A percentile compares a stretch with the other conserved stretches of the same genome.
These are phyloP conservation scores for Ascocoryne sarcoides DNA, from an alignment of 2,329 filamentous ascomycete genomes.

Conservation along the genomic window DNA sequence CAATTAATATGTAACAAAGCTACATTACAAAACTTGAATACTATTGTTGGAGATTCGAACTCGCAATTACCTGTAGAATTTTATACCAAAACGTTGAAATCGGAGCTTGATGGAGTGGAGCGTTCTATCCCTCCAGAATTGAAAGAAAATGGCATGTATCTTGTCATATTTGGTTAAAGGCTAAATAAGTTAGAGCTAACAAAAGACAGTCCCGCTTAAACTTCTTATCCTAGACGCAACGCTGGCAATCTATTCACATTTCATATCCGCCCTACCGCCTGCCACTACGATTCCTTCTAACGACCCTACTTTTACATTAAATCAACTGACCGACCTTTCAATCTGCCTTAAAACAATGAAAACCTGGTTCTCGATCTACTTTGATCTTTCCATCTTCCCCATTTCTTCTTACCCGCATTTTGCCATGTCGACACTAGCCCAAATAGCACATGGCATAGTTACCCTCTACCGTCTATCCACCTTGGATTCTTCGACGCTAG, in stretches of 20 bases:
- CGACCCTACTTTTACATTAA: neutral
- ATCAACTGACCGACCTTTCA: neutral
- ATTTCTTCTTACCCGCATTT: neutral
- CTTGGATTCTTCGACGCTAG: neutral
- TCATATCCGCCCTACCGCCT: neutral
- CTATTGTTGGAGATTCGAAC: neutral
- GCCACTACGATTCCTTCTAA: neutral
- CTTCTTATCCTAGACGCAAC: neutral
- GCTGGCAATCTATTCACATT: neutral
- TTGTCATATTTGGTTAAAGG: neutral
- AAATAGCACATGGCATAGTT: neutral
- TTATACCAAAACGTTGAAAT: neutral
- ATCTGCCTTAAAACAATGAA: neutral
- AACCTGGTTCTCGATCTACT: neutral
- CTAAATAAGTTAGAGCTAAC: neutral
- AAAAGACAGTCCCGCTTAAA: neutral
- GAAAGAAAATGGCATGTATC: neutral
- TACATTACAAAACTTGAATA: neutral
- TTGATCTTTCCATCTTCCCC: neutral
- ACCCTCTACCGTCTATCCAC: neutral
- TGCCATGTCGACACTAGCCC: neutral
- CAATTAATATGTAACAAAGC: constrained; percentile 1
- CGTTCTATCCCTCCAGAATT: neutral
- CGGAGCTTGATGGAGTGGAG: neutral
- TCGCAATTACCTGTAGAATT: neutral